Percentiles rank a stretch among this genome's conserved stretches.
phyloP scores from a whole-genome alignment of 1,284 basidiomycete genomes.

The Melampsora americana region DNA sequence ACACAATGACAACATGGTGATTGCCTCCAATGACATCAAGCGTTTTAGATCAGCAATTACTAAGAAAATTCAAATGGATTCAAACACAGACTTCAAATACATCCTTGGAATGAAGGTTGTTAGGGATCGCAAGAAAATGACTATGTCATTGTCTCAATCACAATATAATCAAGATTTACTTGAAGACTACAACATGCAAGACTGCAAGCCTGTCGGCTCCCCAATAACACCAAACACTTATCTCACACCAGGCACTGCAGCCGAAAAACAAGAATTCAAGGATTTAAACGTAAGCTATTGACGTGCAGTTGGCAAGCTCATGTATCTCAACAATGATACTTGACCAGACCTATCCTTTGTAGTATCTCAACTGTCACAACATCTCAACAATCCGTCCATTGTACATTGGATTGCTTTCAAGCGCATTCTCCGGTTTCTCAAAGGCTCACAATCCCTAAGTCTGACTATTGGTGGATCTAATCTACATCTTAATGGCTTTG shows the following conservation, averaged over 20 bases:
- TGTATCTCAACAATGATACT: background rate
- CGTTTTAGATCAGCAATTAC: background rate
- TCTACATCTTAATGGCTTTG: too few species aligned
- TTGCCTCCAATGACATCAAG: background rate
- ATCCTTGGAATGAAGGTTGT: background rate
- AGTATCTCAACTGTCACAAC: background rate
- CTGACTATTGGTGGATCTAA: too few species aligned
- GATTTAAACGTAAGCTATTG: too few species aligned
- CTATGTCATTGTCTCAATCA: constrained; percentile 8
- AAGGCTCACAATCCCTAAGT: too few species aligned
- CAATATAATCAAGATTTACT: background rate
- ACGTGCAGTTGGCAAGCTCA: background rate
- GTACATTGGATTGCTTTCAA: constrained; percentile 8
- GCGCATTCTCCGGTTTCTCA: background rate
- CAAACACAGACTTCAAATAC: background rate
- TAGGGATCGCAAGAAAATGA: background rate
- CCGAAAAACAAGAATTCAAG: too few species aligned
- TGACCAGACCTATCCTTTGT: background rate
- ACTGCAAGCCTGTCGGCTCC: background rate
- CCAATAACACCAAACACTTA: background rate
- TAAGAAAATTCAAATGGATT: background rate
- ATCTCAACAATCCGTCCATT: background rate
- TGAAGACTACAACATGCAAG: constrained; percentile 5
- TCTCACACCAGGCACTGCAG: background rate
- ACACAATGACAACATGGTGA: background rate